Conservation (phyloP, 768 basidiomycete species). For the Sporobolomyces pararoseus region DNA sequence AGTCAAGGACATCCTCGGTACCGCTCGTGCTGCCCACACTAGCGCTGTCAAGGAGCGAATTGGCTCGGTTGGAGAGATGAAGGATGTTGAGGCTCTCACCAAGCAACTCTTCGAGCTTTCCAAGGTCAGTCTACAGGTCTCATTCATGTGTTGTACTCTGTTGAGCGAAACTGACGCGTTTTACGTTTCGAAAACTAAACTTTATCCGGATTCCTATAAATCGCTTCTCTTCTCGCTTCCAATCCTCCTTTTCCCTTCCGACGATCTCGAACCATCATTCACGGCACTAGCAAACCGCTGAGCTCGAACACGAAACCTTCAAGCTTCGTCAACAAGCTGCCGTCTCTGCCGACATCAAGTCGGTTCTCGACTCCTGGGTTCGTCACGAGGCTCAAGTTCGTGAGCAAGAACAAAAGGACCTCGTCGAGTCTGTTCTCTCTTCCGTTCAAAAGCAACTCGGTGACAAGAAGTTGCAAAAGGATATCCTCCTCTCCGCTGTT, state of each 20-base stretch:
- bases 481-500: constrained; percentile 72
- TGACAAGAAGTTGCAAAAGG: constrained; percentile 85
- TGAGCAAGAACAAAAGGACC: constrained; percentile 90
- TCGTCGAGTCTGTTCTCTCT: constrained; percentile 80
- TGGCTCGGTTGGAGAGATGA: constrained; percentile 83
- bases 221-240: not conserved
- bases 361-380: constrained; percentile 95
- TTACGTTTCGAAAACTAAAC: no score
- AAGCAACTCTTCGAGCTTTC: constrained; percentile 85
- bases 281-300: constrained; percentile 92
- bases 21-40: constrained; percentile 82
- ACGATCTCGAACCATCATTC: no score
- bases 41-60: constrained; percentile 90
- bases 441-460: constrained; percentile 76
- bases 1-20: constrained; percentile 74
- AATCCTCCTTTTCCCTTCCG: no score
- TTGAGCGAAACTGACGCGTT: not conserved
- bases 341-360: constrained; percentile 81
- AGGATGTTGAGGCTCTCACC: constrained; percentile 89
- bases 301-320: constrained; percentile 83
- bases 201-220: not conserved
- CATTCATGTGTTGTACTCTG: not conserved
- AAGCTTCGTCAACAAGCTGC: constrained; percentile 82
- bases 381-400: constrained; percentile 94
- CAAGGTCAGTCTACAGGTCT: constrained; percentile 59